phyloP scores from a whole-genome alignment of 345 rosid species.

The Rhodomyrtus tomentosa region DNA sequence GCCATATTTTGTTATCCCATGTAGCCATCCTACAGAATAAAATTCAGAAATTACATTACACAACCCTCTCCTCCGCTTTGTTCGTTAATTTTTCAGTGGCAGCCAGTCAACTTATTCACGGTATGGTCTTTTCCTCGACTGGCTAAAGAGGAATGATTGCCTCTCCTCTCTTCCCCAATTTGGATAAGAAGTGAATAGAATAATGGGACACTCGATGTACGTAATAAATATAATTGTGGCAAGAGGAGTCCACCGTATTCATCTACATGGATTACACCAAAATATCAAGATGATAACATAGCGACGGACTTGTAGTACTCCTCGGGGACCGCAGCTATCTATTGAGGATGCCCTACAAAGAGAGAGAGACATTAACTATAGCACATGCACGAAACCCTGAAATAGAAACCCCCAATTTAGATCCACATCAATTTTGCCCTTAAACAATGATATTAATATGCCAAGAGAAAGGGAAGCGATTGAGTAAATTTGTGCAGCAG shows the following conservation, averaged over 20 bases:
- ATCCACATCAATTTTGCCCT: not conserved
- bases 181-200: not conserved
- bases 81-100: too few species aligned
- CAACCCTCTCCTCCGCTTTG: too few species aligned
- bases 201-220: not conserved
- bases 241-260: not conserved
- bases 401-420: not conserved
- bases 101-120: too few species aligned
- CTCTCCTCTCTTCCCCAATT: not conserved
- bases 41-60: too few species aligned
- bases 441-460: not conserved
- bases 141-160: too few species aligned
- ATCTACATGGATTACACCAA: not conserved
- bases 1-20: too few species aligned
- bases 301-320: not conserved
- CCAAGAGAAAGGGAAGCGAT: not conserved
- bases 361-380: not conserved
- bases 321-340: not conserved
- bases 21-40: too few species aligned
- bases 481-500: not conserved
- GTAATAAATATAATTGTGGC: not conserved
- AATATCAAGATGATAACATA: not conserved
- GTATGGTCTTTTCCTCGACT: too few species aligned
- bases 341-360: not conserved
- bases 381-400: not conserved